Conservation (phyloP, 2,329 filamentous ascomycete genomes). For the Aspergillus japonicus region DNA sequence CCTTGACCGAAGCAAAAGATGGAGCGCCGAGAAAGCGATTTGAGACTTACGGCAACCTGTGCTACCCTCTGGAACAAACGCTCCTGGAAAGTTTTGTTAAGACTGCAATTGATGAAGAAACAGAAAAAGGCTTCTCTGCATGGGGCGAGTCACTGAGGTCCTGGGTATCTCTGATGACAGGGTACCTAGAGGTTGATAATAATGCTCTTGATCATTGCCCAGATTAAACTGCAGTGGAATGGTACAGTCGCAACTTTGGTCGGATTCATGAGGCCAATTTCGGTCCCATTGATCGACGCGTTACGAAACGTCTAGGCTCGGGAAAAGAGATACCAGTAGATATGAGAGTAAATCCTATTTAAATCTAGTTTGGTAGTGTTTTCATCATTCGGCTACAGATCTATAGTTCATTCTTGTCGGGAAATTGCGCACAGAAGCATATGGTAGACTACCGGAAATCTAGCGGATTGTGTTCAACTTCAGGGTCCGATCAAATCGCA, state of each 20-base stretch:
- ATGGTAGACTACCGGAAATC: too few relatives aligned
- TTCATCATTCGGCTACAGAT: slow-evolving; percentile 4
- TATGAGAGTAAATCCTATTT: slow-evolving; percentile 25
- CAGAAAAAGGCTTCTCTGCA: slow-evolving; percentile 18
- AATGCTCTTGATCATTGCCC: slow-evolving; percentile 27
- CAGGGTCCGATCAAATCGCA: too few relatives aligned
- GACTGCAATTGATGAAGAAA: slow-evolving; percentile 28
- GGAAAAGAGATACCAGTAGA: slow-evolving; percentile 28
- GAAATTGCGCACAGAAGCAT: too few relatives aligned
- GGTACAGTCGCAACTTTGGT: slow-evolving; percentile 31
- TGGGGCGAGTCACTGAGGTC: slow-evolving; percentile 22
- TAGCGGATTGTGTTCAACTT: too few relatives aligned
- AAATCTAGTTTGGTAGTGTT: not conserved
- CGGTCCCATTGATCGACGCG: slow-evolving; percentile 24
- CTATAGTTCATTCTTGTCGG: not conserved
- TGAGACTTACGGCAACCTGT: slow-evolving; percentile 7
- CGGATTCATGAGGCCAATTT: slow-evolving; percentile 25
- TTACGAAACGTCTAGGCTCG: slow-evolving; percentile 28
- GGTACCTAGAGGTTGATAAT: slow-evolving; percentile 28
- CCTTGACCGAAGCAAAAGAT: not conserved
- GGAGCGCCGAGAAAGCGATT: not conserved
- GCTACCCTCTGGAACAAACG: slow-evolving; percentile 9
- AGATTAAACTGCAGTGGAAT: slow-evolving; percentile 26
- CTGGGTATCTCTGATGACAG: slow-evolving; percentile 28
- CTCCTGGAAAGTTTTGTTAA: slow-evolving; percentile 15